A percentile compares a stretch with the other conserved stretches of the same genome.
Conservation (phyloP, 768 basidiomycete species). For the Hericium erinaceus region DNA sequence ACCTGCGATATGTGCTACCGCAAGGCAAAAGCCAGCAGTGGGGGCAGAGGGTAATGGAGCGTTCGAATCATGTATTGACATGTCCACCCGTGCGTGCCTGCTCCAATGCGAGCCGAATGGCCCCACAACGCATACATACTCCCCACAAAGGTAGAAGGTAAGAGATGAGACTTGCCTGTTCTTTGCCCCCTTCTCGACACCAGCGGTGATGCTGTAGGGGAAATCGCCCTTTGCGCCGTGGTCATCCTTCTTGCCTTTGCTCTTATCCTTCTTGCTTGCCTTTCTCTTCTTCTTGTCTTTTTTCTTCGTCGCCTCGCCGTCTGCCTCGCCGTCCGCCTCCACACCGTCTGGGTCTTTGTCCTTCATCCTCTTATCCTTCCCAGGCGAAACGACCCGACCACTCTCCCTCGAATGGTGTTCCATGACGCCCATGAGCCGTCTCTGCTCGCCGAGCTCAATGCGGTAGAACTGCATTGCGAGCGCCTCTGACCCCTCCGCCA, state of each 20-base stretch:
- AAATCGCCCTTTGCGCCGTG: conserved; percentile 28
- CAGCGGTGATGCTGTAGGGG: conserved; percentile 92
- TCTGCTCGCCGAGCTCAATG: conserved; percentile 87
- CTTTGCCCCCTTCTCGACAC: conserved; percentile 89
- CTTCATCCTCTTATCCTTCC: not conserved
- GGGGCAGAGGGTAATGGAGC: too few species aligned
- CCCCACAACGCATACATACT: too few species aligned
- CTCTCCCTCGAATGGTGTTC: conserved; percentile 74
- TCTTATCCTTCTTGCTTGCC: conserved; percentile 16
- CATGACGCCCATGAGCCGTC: conserved; percentile 84
- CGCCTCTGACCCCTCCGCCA: conserved; percentile 65
- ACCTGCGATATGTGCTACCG: too few species aligned
- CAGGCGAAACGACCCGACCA: conserved; percentile 15
- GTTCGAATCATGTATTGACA: too few species aligned
- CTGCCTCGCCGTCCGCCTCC: conserved; percentile 4
- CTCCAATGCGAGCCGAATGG: too few species aligned
- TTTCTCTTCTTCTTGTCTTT: conserved; percentile 8
- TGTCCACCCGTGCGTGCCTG: too few species aligned
- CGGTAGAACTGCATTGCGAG: conserved; percentile 91
- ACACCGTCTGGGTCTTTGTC: conserved; percentile 1
- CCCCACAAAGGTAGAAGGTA: not conserved
- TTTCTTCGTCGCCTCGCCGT: not conserved
- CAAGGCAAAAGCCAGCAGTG: too few species aligned
- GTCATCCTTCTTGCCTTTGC: conserved; percentile 10
- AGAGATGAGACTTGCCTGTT: conserved; percentile 52